Evolutionary conservation across 768 basidiomycete genomes (phyloP).

Genomic region (Russula sp.): DNA sequence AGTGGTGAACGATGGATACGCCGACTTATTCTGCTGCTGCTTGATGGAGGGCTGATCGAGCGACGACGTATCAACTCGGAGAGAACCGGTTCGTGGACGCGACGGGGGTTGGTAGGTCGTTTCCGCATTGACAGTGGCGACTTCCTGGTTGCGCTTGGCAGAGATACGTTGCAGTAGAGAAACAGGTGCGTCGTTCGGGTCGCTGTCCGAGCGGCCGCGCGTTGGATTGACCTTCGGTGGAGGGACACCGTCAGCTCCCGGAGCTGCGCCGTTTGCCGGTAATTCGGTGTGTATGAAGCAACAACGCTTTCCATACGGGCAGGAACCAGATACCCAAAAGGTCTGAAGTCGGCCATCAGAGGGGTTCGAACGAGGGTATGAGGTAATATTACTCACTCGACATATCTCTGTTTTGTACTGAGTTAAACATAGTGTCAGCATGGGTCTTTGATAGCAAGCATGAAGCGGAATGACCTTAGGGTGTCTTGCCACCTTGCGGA

Average conservation of each 20-base stretch:
- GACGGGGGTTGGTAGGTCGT: slow-evolving; percentile 44
- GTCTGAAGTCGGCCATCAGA: slow-evolving; percentile 44
- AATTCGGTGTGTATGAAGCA: slow-evolving; percentile 92
- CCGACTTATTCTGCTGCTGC: slow-evolving; percentile 77
- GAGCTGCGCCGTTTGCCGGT: slow-evolving; percentile 54
- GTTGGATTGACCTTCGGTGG: slow-evolving; percentile 46
- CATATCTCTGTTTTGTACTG: slow-evolving; percentile 95
- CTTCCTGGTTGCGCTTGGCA: slow-evolving; percentile 54
- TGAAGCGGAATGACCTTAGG: slow-evolving; percentile 59
- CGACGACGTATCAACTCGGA: slow-evolving; percentile 70
- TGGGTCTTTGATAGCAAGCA: not conserved
- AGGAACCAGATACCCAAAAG: slow-evolving; percentile 91
- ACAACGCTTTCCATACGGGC: slow-evolving; percentile 87
- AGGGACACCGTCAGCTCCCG: slow-evolving; percentile 47
- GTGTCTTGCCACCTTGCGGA: slow-evolving; percentile 77
- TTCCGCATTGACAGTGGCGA: slow-evolving; percentile 31
- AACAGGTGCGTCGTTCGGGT: slow-evolving; percentile 61
- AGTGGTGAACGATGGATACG: slow-evolving; percentile 57
- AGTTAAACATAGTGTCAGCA: slow-evolving; percentile 14
- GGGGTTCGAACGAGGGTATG: slow-evolving; percentile 6
- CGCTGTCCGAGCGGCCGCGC: slow-evolving; percentile 69
- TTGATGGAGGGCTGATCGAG: slow-evolving; percentile 46
- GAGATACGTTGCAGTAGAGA: slow-evolving; percentile 76
- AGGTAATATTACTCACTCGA: slow-evolving; percentile 48
- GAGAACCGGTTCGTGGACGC: slow-evolving; percentile 59